Base-by-base conservation (phyloP, 2,329 filamentous ascomycete species). In the Diaporthe ilicicola region DNA sequence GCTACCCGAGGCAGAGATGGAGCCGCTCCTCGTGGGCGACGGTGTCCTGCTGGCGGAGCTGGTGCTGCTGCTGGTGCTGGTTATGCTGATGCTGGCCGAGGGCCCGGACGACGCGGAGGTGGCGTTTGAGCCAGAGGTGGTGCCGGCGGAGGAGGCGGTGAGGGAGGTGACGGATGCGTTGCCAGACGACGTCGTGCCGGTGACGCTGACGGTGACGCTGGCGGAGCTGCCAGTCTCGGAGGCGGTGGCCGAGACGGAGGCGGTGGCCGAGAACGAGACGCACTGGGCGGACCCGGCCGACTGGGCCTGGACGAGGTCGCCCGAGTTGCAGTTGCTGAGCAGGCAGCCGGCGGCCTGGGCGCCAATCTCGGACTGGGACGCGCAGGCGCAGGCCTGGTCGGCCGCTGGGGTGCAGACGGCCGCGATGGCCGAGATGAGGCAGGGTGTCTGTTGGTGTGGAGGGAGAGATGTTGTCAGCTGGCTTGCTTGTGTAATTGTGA, bases 381-480 rank as follows among this genome's bases (percentile, higher is more conserved):
- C 86, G 81, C 87, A 89, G 75, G 87, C 85, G 82, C 88, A 90
- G 64, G 76, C 78, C 53, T 80, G 76, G 78, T 90, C 86, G 54
- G 79, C 81, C 12, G 67, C 70, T 70, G 83, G 71, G 17, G 71
- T 74, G 78, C 87, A 90, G 75, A 83, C 82, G 24, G 84, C 83
- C n/a, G 79, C 77, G 76, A 88, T 82, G 73, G 86, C 85, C 27
- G 79, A 76, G 55, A 79, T 76, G 75, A 88, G 81, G 80, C 87
- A 90, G 67, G 81, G 72, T 48, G 84, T 76, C 84, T 86, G 70
- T 64, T 65, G 32, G 56, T 44, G 42, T 34, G 46, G 3, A 32
- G 8, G 8, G 29, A 8, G 15, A 32, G 6, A 5, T 7, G n/a
- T 29, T 53, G 56, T 32, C 56, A 34, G 17, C 29, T 44, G 5